Base-by-base conservation (phyloP, 2,329 filamentous ascomycete genomes). In the Bipolaris oryzae region DNA sequence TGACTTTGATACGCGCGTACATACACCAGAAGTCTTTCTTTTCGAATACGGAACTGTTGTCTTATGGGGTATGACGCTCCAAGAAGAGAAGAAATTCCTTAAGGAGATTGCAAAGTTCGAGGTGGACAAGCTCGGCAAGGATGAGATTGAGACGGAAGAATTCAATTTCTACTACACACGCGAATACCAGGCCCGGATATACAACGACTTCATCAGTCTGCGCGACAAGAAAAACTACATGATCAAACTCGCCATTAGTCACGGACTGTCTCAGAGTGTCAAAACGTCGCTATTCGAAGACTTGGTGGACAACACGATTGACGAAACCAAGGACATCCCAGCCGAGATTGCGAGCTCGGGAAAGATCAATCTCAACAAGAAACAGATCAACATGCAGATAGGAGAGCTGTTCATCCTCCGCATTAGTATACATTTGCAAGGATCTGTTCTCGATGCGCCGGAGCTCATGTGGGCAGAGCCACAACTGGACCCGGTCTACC, bases 131-230 rank as follows among this genome's bases (percentile, higher is more conserved):
- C 84, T 98, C 46, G 87, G 87, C 23, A 86, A 89, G 10, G 93
- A 96, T 71, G 92, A 96, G 67, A 88, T 96, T 28, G 94, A 99
- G 79, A 91, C 92, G 44, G 95, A 99, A 77, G 92, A 94, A 71
- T 99, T 99, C 83, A 99, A 99, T 76, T 99, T 98, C 77, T 99
- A 99, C 81, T 98, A 99, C 80, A 98, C 95, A 3, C 86, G 90
- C 69, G 94, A 98, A 74, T 99, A 99, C 75, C 96, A 99, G 78
- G 92, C 95, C 20, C 89, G 95, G 49, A 99, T 99, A 76, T 99
- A 99, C 84, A 99, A 99, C 77, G 95, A 99, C 78, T 99, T 99
- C 70, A 99, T 99, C 77, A 95, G 91, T 2, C 79, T 99, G 58
- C 85, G 93, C 46, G 94, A 98, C 70, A 96, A 96, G 78, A 88